These are phyloP conservation scores for Globisporangium cederbergense DNA, from an alignment of 352 stramenopile genomes.

Conservation along the genomic window DNA sequence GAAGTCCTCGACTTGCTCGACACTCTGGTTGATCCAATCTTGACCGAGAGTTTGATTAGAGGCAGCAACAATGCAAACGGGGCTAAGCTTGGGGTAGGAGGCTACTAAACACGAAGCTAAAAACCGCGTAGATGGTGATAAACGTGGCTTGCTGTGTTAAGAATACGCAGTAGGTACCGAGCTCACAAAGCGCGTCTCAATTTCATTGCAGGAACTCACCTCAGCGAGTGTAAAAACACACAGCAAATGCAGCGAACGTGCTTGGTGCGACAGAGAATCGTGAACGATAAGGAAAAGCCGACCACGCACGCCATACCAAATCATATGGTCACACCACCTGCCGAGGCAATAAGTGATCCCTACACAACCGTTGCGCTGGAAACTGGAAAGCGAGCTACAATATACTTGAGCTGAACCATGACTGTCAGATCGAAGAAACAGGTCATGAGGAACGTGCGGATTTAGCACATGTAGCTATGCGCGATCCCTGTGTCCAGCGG, in stretches of 20 bases:
- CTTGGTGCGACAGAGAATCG: slow-evolving; percentile 5
- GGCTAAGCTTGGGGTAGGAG: not conserved
- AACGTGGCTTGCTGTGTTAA: not conserved
- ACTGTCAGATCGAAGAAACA: not conserved
- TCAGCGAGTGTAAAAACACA: not conserved
- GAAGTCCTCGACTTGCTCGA: not conserved
- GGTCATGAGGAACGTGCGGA: slow-evolving; percentile 10
- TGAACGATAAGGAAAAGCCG: slow-evolving; percentile 35
- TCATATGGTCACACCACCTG: not conserved
- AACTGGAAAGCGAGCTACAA: slow-evolving; percentile 8
- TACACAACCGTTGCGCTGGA: not conserved
- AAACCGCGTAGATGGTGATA: not conserved
- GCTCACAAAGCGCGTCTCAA: not conserved
- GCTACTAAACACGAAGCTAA: not conserved
- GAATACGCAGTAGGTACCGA: not conserved
- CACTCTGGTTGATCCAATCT: not conserved
- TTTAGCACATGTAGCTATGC: slow-evolving; percentile 1
- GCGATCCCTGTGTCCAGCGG: not conserved
- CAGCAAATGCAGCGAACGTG: not conserved
- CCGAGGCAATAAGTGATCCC: slow-evolving; percentile 6
- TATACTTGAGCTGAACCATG: not conserved
- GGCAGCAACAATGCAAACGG: not conserved
- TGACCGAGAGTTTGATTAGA: not conserved
- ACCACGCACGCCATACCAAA: slow-evolving; percentile 10
- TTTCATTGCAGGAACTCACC: not conserved